Percentiles rank a stretch among this genome's conserved stretches.
These are phyloP conservation scores for Sonneratia caseolaris DNA, from an alignment of 345 rosid genomes.

Conservation along the genomic window DNA sequence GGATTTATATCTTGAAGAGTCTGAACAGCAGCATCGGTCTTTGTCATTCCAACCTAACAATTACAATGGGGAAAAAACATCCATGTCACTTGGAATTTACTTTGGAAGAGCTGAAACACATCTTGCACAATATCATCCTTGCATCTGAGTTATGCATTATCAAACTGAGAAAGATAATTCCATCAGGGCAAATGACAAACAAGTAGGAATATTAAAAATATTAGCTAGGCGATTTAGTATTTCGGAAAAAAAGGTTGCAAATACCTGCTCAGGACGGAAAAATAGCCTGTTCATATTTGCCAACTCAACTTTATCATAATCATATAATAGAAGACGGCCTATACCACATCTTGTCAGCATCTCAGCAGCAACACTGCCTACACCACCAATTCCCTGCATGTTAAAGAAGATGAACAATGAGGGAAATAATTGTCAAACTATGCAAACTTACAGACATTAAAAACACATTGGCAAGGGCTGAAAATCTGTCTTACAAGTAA, in stretches of 20 bases:
- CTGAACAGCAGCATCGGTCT: conserved; percentile 98
- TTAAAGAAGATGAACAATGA: conserved; percentile 6
- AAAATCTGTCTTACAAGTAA: neutral
- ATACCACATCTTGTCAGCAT: conserved; percentile 97
- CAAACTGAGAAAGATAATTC: neutral
- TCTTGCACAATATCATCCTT: neutral
- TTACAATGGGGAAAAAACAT: neutral
- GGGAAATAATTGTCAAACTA: neutral
- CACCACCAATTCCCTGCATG: conserved; percentile 89
- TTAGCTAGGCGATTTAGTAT: neutral
- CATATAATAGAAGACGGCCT: conserved; percentile 92
- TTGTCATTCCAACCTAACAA: conserved; percentile 84
- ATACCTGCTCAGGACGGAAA: conserved; percentile 94
- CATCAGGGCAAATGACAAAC: neutral
- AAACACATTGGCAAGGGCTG: neutral
- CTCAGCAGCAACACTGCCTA: conserved; percentile 98
- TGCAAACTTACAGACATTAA: neutral
- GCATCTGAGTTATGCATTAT: neutral
- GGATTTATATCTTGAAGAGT: conserved; percentile 92
- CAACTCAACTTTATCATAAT: conserved; percentile 88
- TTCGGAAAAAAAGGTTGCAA: neutral
- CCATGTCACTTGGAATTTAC: neutral
- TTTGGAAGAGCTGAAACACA: neutral
- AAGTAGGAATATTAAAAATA: neutral
- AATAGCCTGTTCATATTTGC: conserved; percentile 97